Evolutionary conservation across 2,329 filamentous ascomycete genomes (phyloP).

Genomic region (Trichophyton verrucosum): DNA sequence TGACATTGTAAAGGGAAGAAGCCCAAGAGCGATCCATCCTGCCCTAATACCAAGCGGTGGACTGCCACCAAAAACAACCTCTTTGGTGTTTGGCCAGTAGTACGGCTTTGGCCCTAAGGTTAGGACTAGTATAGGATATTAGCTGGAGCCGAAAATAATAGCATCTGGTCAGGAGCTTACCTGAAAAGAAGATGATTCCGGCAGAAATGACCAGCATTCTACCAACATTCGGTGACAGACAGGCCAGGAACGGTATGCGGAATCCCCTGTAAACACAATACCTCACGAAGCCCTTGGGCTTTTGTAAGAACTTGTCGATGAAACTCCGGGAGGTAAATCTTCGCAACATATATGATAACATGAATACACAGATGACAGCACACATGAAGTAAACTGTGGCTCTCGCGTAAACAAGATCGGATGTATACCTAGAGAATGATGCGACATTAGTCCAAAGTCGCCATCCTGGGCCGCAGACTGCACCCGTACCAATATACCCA

Average conservation of each 20-base stretch:
- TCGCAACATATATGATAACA: slow-evolving; percentile 28
- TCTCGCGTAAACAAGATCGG: slow-evolving; percentile 43
- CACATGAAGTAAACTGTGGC: slow-evolving; percentile 44
- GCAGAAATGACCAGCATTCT: neutral
- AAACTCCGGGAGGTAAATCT: neutral
- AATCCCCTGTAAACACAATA: neutral
- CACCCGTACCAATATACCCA: slow-evolving; percentile 19
- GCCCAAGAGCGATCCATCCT: slow-evolving; percentile 42
- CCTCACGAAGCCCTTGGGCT: neutral
- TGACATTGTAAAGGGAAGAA: slow-evolving; percentile 41
- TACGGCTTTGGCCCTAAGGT: slow-evolving; percentile 41
- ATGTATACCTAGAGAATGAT: slow-evolving; percentile 35
- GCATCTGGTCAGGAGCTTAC: neutral
- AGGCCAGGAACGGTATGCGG: neutral
- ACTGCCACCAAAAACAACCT: slow-evolving; percentile 36
- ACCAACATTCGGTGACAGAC: neutral
- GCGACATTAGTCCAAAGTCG: neutral
- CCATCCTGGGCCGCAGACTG: neutral
- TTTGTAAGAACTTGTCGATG: neutral
- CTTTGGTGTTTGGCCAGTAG: slow-evolving; percentile 41
- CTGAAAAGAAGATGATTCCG: neutral
- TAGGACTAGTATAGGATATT: slow-evolving; percentile 26
- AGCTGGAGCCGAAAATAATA: neutral
- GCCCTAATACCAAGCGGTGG: slow-evolving; percentile 43
- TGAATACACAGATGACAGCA: slow-evolving; percentile 38